These are phyloP conservation scores for Dalbergia cultrata DNA, from an alignment of 306 rosid genomes.

Conservation along the genomic window DNA sequence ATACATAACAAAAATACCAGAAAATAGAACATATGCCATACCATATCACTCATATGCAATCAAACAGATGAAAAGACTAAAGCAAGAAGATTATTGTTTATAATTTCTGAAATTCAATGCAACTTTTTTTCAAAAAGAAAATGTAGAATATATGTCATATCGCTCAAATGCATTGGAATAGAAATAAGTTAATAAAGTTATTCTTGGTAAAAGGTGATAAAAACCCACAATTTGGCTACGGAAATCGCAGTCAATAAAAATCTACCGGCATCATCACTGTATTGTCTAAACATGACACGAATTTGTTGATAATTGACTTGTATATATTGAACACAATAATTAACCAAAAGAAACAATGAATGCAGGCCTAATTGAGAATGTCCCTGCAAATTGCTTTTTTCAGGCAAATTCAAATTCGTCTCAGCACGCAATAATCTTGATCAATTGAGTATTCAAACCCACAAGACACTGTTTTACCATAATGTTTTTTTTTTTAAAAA, in stretches of 20 bases:
- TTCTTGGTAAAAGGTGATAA: not conserved
- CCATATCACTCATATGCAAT: too few species aligned
- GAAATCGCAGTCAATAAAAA: not conserved
- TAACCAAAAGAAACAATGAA: conserved; percentile 47
- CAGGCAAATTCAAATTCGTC: conserved; percentile 47
- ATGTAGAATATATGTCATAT: not conserved
- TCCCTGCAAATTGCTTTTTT: conserved; percentile 32
- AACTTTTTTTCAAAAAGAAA: not conserved
- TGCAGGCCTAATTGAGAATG: conserved; percentile 26
- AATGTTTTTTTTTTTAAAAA: not conserved
- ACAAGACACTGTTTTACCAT: not conserved
- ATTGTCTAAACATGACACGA: conserved; percentile 10
- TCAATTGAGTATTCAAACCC: not conserved
- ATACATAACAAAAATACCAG: not conserved
- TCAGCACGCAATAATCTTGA: not conserved
- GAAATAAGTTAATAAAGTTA: not conserved
- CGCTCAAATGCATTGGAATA: not conserved
- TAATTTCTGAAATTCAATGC: not conserved
- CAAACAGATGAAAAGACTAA: too few species aligned
- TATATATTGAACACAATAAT: not conserved
- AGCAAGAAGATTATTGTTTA: not conserved
- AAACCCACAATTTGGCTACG: conserved; percentile 24
- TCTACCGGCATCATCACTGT: conserved; percentile 41
- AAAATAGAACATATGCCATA: not conserved
- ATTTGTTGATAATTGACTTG: conserved; percentile 42